phyloP scores from a whole-genome alignment of 345 rosid genomes.

The Sapria himalayana region DNA sequence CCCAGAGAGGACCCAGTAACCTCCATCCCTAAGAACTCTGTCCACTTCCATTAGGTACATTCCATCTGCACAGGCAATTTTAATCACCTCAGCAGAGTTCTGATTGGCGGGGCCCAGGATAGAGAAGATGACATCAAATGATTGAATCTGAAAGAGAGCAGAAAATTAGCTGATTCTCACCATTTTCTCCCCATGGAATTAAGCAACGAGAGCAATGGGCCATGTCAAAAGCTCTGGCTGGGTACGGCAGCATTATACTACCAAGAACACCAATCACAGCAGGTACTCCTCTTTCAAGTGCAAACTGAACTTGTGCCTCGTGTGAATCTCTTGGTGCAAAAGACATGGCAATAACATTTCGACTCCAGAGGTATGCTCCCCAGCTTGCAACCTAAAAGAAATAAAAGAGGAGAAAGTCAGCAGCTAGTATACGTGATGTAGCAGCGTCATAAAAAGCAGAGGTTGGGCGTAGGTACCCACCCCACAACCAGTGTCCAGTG shows the following conservation, averaged over 20 bases:
- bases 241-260: conserved; percentile 74
- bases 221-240: conserved; percentile 89
- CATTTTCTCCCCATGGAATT: conserved; percentile 92
- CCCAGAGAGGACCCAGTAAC: conserved; percentile 93
- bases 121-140: too few species aligned
- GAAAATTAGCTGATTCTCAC: conserved; percentile 28
- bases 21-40: conserved; percentile 94
- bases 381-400: conserved; percentile 72
- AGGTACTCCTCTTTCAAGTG: conserved; percentile 96
- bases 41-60: conserved; percentile 86
- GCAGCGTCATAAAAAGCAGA: not conserved
- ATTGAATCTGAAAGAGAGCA: too few species aligned
- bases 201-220: conserved; percentile 98
- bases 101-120: too few species aligned
- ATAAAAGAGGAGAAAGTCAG: not conserved
- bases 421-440: not conserved
- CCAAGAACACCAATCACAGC: conserved; percentile 98
- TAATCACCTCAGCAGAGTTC: too few species aligned
- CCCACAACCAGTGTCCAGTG: conserved; percentile 98
- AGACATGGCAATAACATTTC: conserved; percentile 90
- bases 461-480: conserved; percentile 12
- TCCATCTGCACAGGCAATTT: conserved; percentile 65
- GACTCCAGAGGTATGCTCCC: conserved; percentile 97
- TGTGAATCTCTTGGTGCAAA: conserved; percentile 98
- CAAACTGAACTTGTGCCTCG: conserved; percentile 98